Evolutionary conservation across 208 protist species (phyloP).

Genomic region (Leishmania turanica): DNA sequence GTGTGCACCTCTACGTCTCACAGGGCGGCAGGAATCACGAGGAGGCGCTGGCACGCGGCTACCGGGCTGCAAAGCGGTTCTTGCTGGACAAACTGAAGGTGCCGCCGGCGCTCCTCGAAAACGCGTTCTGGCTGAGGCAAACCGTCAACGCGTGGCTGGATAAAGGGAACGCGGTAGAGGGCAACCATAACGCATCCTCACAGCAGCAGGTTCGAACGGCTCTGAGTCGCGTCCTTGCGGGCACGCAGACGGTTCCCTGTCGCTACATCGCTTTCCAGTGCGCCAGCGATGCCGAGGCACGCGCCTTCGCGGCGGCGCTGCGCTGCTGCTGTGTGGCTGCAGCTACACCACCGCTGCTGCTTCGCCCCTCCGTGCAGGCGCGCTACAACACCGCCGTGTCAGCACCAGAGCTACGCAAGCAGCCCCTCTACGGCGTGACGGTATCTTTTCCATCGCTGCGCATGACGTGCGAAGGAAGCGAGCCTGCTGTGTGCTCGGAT

Average conservation of each 20-base stretch:
- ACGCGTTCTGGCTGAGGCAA: slow-evolving; percentile 26
- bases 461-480: slow-evolving; percentile 24
- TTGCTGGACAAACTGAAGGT: slow-evolving; percentile 15
- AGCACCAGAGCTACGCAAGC: slow-evolving; percentile 13
- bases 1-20: slow-evolving; percentile 27
- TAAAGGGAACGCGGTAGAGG: background rate
- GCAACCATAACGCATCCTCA: background rate
- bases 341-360: slow-evolving; percentile 4
- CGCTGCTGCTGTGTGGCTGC: slow-evolving; percentile 23
- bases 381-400: slow-evolving; percentile 12
- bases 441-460: slow-evolving; percentile 20
- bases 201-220: slow-evolving; percentile 1
- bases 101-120: slow-evolving; percentile 16
- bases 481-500: slow-evolving; percentile 17
- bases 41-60: slow-evolving; percentile 3
- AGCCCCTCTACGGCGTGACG: slow-evolving; percentile 6
- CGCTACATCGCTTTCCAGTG: slow-evolving; percentile 26
- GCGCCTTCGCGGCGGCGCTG: slow-evolving; percentile 17
- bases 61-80: slow-evolving; percentile 9
- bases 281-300: slow-evolving; percentile 15
- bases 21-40: slow-evolving; percentile 26
- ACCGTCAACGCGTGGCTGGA: slow-evolving; percentile 21
- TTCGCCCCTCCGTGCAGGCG: slow-evolving; percentile 16
- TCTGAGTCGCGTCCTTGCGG: slow-evolving; percentile 9
- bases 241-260: slow-evolving; percentile 23